These are phyloP conservation scores for Cryptococcus hybrid DNA, from an alignment of 1,284 basidiomycete genomes.

Conservation along the genomic window DNA sequence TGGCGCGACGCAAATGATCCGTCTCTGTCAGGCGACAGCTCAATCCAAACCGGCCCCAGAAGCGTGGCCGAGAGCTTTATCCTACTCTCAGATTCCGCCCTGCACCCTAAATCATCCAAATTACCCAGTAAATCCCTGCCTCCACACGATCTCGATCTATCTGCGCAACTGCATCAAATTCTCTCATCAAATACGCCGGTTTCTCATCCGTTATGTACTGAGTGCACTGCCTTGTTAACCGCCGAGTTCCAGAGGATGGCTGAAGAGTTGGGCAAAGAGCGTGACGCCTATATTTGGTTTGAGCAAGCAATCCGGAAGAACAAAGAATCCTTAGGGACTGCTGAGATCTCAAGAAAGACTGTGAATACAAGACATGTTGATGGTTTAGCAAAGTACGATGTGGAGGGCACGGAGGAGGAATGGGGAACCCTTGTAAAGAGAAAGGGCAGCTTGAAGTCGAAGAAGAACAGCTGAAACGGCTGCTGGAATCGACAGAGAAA, in stretches of 20 bases:
- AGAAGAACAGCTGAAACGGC: slow-evolving; percentile 54
- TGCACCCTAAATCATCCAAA: slow-evolving; percentile 51
- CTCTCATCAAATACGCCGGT: slow-evolving; percentile 77
- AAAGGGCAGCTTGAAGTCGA: slow-evolving; percentile 63
- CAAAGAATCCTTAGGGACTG: slow-evolving; percentile 9
- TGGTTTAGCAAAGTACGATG: slow-evolving; percentile 31
- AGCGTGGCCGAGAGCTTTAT: slow-evolving; percentile 75
- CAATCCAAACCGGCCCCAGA: not conserved
- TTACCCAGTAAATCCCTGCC: slow-evolving; percentile 53
- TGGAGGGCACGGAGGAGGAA: slow-evolving; percentile 37
- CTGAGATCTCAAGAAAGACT: slow-evolving; percentile 53
- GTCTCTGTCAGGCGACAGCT: slow-evolving; percentile 46
- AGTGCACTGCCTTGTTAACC: slow-evolving; percentile 84
- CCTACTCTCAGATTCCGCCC: slow-evolving; percentile 74
- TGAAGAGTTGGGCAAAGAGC: slow-evolving; percentile 84
- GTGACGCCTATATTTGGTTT: slow-evolving; percentile 89
- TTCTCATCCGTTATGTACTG: slow-evolving; percentile 92
- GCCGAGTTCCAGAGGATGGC: slow-evolving; percentile 74
- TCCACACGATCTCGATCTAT: slow-evolving; percentile 56
- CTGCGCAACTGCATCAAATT: slow-evolving; percentile 63
- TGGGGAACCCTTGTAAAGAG: slow-evolving; percentile 60
- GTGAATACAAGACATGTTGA: slow-evolving; percentile 54
- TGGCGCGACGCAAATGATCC: slow-evolving; percentile 62
- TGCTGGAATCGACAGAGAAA: slow-evolving; percentile 58
- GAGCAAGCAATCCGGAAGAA: slow-evolving; percentile 69